Conservation (phyloP, 2,329 filamentous ascomycete genomes). For the Colletotrichum karsti region DNA sequence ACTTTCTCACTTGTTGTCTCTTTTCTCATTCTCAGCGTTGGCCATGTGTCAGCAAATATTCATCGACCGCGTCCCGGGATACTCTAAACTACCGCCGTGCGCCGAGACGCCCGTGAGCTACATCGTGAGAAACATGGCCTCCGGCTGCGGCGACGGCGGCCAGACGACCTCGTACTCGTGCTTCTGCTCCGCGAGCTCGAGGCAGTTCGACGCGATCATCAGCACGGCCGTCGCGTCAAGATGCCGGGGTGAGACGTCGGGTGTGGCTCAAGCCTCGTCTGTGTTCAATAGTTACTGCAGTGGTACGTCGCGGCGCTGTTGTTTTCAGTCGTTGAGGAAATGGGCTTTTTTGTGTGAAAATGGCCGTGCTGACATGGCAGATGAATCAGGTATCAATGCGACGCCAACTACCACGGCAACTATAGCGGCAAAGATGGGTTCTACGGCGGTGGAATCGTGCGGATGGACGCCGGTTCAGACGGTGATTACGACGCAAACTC, state of each 20-base stretch:
- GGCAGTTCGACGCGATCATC: neutral
- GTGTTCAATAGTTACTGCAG: neutral
- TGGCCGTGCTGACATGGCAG: neutral
- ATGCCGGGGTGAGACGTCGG: neutral
- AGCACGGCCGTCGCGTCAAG: neutral
- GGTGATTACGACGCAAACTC: neutral
- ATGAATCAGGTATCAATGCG: neutral
- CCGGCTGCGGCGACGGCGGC: neutral
- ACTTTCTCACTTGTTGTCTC: neutral
- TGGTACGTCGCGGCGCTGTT: neutral
- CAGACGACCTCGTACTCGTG: neutral
- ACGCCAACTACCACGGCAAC: neutral
- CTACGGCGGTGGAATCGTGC: neutral
- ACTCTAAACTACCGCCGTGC: neutral
- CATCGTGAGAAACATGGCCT: neutral
- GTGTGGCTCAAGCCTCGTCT: neutral
- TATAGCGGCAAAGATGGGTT: neutral
- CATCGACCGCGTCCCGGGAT: neutral
- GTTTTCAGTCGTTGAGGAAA: too few species aligned
- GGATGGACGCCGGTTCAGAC: neutral
- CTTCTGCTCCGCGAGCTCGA: neutral
- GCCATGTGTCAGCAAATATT: neutral
- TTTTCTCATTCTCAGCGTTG: neutral
- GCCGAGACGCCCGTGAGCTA: neutral
- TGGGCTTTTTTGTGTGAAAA: too few species aligned